A percentile compares a stretch with the other conserved stretches of the same genome.
phyloP scores from a whole-genome alignment of 2,329 filamentous ascomycete genomes.

The Trichoderma arundinaceum region DNA sequence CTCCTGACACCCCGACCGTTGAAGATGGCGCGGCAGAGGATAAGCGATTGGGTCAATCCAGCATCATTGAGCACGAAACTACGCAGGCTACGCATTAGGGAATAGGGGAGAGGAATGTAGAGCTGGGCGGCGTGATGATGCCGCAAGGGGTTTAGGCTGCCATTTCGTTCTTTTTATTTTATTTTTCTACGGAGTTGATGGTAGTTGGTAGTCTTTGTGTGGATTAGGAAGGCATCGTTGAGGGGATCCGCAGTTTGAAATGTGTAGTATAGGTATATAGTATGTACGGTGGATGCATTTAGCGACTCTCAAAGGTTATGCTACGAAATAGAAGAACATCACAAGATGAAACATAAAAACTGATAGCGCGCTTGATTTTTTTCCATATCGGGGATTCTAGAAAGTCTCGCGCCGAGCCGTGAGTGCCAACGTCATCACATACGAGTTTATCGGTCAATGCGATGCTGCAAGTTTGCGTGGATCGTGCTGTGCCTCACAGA shows the following conservation, averaged over 20 bases:
- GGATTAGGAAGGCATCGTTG: neutral
- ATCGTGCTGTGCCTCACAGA: neutral
- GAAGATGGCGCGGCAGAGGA: slow-evolving; percentile 45
- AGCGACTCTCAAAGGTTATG: slow-evolving; percentile 7
- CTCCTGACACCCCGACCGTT: slow-evolving; percentile 55
- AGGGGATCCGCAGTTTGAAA: slow-evolving; percentile 2
- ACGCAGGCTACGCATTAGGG: slow-evolving; percentile 9
- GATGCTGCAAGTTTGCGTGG: neutral
- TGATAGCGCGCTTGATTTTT: too few relatives aligned
- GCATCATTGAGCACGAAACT: slow-evolving; percentile 33
- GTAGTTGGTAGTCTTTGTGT: neutral
- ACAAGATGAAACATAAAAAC: slow-evolving; percentile 4
- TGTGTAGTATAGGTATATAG: slow-evolving; percentile 18
- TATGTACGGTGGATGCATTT: slow-evolving; percentile 17
- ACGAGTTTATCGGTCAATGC: too few relatives aligned
- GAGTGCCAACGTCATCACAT: slow-evolving; percentile 11
- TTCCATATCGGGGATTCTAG: neutral
- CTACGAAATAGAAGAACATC: slow-evolving; percentile 25
- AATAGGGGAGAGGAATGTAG: neutral
- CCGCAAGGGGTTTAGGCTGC: neutral
- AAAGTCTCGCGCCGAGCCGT: neutral
- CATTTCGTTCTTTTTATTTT: neutral
- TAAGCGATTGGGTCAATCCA: slow-evolving; percentile 53
- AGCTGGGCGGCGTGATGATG: neutral
- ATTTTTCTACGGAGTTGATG: slow-evolving; percentile 6